Evolutionary conservation across 1,139 yeast genomes (phyloP).

Genomic region (Blastobotrys arbuscula): DNA sequence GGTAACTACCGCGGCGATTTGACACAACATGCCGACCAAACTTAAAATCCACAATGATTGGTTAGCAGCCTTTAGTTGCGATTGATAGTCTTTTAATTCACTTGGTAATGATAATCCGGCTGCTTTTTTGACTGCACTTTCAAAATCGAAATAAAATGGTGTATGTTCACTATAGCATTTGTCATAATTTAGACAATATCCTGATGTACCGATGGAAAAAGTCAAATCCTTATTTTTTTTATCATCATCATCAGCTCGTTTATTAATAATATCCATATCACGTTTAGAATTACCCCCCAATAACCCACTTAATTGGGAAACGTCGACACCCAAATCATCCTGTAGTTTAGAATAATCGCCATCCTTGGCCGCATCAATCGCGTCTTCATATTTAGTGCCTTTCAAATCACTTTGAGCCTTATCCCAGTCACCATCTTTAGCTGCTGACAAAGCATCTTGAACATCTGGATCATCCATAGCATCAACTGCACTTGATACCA

Average conservation of each 20-base stretch:
- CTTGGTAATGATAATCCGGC: slow-evolving; percentile 5
- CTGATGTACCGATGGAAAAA: slow-evolving; percentile 10
- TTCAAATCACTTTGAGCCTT: not conserved
- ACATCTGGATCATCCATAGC: not conserved
- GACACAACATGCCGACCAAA: slow-evolving; percentile 5
- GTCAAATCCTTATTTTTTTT: not conserved
- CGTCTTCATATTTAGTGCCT: not conserved
- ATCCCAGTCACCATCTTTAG: not conserved
- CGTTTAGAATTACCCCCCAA: not conserved
- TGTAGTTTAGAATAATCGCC: not conserved
- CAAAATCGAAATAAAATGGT: slow-evolving; percentile 12
- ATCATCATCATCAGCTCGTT: not conserved
- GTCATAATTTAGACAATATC: slow-evolving; percentile 9
- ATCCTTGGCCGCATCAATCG: slow-evolving; percentile 1
- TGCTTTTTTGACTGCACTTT: slow-evolving; percentile 4
- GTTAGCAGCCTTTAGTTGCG: slow-evolving; percentile 3
- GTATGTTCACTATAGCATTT: slow-evolving; percentile 9
- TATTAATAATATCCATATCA: not conserved
- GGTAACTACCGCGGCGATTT: not conserved
- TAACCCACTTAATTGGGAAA: not conserved
- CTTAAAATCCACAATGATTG: slow-evolving; percentile 11
- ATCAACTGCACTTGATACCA: not conserved
- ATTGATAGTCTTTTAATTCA: slow-evolving; percentile 8
- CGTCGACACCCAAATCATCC: not conserved
- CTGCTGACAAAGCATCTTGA: not conserved